Conservation (phyloP, 1,284 basidiomycete genomes). For the Boletus smithii region DNA sequence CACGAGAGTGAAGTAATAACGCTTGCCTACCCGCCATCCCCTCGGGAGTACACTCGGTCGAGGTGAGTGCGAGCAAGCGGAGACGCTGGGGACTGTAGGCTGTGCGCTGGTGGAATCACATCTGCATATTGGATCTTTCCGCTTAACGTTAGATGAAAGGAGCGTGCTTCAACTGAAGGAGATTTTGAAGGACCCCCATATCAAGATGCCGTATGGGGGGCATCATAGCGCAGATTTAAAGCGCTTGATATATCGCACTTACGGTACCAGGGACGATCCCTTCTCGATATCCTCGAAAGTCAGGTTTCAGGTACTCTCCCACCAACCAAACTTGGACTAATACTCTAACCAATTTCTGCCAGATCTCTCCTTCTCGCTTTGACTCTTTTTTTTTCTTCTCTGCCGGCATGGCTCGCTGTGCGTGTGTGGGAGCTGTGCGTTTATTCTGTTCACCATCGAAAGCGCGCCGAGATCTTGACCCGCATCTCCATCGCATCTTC, state of each 20-base stretch:
- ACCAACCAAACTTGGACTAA: slow-evolving; percentile 24
- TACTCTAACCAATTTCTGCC: slow-evolving; percentile 26
- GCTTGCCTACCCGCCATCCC: slow-evolving; percentile 19
- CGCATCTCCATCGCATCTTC: slow-evolving; percentile 12
- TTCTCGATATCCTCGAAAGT: slow-evolving; percentile 35
- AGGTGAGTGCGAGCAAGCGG: slow-evolving; percentile 11
- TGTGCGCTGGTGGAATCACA: slow-evolving; percentile 32
- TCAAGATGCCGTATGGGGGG: slow-evolving; percentile 35
- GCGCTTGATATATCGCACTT: slow-evolving; percentile 35
- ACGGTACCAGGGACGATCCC: slow-evolving; percentile 38
- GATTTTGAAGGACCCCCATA: slow-evolving; percentile 27
- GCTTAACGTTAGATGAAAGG: slow-evolving; percentile 38
- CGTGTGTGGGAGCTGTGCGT: no score
- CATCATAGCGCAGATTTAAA: slow-evolving; percentile 35
- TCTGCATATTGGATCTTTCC: slow-evolving; percentile 36
- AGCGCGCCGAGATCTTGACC: slow-evolving; percentile 23
- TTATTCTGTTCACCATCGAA: slow-evolving; percentile 14
- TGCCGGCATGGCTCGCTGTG: slow-evolving; percentile 32
- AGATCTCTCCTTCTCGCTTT: slow-evolving; percentile 24
- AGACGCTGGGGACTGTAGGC: slow-evolving; percentile 22
- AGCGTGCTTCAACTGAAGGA: slow-evolving; percentile 27
- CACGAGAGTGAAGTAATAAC: slow-evolving; percentile 25
- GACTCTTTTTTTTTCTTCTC: slow-evolving; percentile 1
- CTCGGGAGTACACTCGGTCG: slow-evolving; percentile 19
- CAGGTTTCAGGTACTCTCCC: slow-evolving; percentile 38